Evolutionary conservation across 129 eudicot genomes (phyloP), one percentile per base, ranked within the genome.

Genomic region (Lactuca sativa): DNA sequence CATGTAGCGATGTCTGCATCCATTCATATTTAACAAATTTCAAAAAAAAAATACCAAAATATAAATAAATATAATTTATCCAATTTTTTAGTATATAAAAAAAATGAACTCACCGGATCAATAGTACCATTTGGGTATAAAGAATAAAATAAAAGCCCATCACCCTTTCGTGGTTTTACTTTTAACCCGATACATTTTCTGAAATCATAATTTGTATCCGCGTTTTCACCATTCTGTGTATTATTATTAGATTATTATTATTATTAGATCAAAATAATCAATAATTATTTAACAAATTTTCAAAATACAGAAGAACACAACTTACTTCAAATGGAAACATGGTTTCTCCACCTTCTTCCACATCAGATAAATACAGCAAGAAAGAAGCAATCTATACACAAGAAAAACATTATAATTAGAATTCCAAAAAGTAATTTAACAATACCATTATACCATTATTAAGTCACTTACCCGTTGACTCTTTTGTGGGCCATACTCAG

Each of bases 311-410:
- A n/a, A n/a, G n/a, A n/a, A n/a, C n/a, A n/a, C n/a, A n/a, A n/a
- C n/a, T n/a, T n/a, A 84, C 97, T 88, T 86, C 98, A 43, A 82
- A 88, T 25, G 98, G 96, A 57, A 92, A 92, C 91, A 86, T 84
- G 55, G 98, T 92, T 84, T 92, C 98, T 4, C 96, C 95, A 52
- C 96, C 95, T 82, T 86, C 91, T 81, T 89, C 91, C 62, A 89
- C 95, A 73, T 92, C 95, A 41, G 98, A 86, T 77, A 92, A 73
- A 83, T 92, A 92, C 62, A 89, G 70, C 69, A 92, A 77, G 79
- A 92, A 92, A 9, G 98, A 89, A 71, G 95, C 96, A 70, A 92
- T 70, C 98, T 92, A 79, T 51, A 60, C 53, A 11, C 62, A 72
- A 37, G 8, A 18, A 63, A 30, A 5, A 4, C n/a, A n/a, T n/a